phyloP scores from a whole-genome alignment of 1,284 basidiomycete genomes.

The Meripilus lineatus region DNA sequence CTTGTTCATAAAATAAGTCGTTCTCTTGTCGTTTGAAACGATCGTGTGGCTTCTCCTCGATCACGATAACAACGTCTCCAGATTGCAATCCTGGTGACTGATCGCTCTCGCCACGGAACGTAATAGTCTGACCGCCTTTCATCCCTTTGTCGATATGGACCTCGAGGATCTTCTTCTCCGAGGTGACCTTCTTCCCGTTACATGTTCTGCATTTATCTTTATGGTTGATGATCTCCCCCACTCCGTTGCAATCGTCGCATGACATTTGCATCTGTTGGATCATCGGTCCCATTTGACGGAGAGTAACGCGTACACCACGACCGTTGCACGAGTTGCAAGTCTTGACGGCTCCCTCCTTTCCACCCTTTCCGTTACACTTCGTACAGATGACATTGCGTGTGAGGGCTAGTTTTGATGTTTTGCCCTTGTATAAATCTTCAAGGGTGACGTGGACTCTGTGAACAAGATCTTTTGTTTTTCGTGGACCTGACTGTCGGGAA shows the following conservation, averaged over 20 bases:
- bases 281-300: slow-evolving; percentile 99
- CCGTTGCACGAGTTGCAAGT: slow-evolving; percentile 80
- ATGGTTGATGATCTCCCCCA: slow-evolving; percentile 90
- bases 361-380: slow-evolving; percentile 95
- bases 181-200: slow-evolving; percentile 92
- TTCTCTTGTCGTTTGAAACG: slow-evolving; percentile 92
- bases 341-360: slow-evolving; percentile 94
- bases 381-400: slow-evolving; percentile 94
- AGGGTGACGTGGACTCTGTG: slow-evolving; percentile 95
- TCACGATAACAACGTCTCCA: slow-evolving; percentile 95
- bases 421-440: slow-evolving; percentile 98
- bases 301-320: slow-evolving; percentile 87
- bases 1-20: slow-evolving; percentile 84
- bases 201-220: slow-evolving; percentile 94
- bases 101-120: slow-evolving; percentile 94
- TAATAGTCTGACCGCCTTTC: slow-evolving; percentile 96
- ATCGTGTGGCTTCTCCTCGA: slow-evolving; percentile 94
- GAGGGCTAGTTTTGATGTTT: slow-evolving; percentile 95
- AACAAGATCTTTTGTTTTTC: slow-evolving; percentile 97
- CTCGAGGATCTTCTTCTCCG: slow-evolving; percentile 97
- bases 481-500: slow-evolving; percentile 71
- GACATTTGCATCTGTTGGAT: slow-evolving; percentile 98
- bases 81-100: slow-evolving; percentile 89
- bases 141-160: slow-evolving; percentile 99
- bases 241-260: slow-evolving; percentile 90